Conservation (phyloP, 2,329 filamentous ascomycete species). For the Ascosphaera pollenicola region DNA sequence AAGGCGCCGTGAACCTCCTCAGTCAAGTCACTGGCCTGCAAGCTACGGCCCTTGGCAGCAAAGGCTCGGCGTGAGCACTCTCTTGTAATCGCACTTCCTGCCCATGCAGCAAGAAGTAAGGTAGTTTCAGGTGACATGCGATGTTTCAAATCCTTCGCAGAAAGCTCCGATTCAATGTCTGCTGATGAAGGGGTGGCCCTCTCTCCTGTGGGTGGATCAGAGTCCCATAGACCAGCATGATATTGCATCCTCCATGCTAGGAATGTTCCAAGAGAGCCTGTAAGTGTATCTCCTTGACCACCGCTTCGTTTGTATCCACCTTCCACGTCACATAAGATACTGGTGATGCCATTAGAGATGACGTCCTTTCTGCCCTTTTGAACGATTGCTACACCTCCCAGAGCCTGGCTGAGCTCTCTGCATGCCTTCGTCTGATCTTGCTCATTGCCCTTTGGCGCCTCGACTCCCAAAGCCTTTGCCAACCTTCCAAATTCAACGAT, state of each 20-base stretch:
- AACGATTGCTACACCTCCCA: slow-evolving; percentile 75
- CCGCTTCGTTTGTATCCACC: slow-evolving; percentile 80
- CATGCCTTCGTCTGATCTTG: slow-evolving; percentile 30
- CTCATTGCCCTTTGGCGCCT: slow-evolving; percentile 22
- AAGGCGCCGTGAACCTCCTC: slow-evolving; percentile 75
- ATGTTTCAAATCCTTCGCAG: slow-evolving; percentile 21
- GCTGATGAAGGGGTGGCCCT: slow-evolving; percentile 14
- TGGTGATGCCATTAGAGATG: slow-evolving; percentile 58
- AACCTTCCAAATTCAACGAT: slow-evolving; percentile 77
- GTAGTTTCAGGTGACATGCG: slow-evolving; percentile 38
- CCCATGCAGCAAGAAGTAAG: slow-evolving; percentile 61
- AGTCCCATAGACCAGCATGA: slow-evolving; percentile 56
- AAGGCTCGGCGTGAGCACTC: slow-evolving; percentile 81
- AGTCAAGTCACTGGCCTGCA: slow-evolving; percentile 86
- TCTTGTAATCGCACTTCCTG: slow-evolving; percentile 67
- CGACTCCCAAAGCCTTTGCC: slow-evolving; percentile 51
- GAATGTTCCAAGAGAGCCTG: slow-evolving; percentile 71
- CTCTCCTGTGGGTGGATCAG: slow-evolving; percentile 6
- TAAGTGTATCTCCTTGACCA: slow-evolving; percentile 88
- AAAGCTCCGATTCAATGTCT: slow-evolving; percentile 17
- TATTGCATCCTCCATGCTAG: slow-evolving; percentile 78
- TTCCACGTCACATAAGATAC: slow-evolving; percentile 51
- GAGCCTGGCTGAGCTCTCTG: slow-evolving; percentile 45
- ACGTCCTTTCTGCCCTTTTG: slow-evolving; percentile 72
- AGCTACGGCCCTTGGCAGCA: slow-evolving; percentile 57